Evolutionary conservation across 768 basidiomycete genomes (phyloP).

Genomic region (Rhodotorula graminis): DNA sequence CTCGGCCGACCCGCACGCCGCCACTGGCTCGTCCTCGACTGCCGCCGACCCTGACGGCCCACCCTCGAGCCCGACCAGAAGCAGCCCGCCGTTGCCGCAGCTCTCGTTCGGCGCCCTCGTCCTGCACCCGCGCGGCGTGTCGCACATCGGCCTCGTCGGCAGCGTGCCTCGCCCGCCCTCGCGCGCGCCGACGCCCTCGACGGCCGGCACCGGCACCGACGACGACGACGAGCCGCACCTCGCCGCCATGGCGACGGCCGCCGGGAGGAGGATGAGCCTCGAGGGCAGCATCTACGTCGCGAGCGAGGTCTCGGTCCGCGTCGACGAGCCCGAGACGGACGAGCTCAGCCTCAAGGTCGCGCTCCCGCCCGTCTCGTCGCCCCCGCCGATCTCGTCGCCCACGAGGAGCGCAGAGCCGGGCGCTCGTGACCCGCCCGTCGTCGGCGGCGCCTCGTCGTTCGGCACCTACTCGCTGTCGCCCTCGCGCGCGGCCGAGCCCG

Average conservation of each 20-base stretch:
- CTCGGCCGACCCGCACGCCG: neutral
- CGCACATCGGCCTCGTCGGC: neutral
- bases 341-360: neutral
- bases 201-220: no score
- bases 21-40: neutral
- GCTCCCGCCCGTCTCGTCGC: neutral
- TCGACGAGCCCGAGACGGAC: conserved; percentile 2
- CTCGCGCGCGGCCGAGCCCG: neutral
- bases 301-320: conserved; percentile 17
- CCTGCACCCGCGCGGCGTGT: neutral
- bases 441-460: no score
- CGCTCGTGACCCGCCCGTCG: no score
- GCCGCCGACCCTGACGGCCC: neutral
- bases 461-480: no score
- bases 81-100: neutral
- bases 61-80: neutral
- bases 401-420: no score
- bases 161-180: neutral
- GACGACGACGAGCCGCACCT: neutral
- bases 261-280: conserved; percentile 24
- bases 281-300: conserved; percentile 28
- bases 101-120: neutral
- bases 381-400: neutral
- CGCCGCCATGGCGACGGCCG: neutral
- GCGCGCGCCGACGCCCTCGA: neutral